Evolutionary conservation across 768 basidiomycete species (phyloP).

Genomic region (Tricholoma terreum): DNA sequence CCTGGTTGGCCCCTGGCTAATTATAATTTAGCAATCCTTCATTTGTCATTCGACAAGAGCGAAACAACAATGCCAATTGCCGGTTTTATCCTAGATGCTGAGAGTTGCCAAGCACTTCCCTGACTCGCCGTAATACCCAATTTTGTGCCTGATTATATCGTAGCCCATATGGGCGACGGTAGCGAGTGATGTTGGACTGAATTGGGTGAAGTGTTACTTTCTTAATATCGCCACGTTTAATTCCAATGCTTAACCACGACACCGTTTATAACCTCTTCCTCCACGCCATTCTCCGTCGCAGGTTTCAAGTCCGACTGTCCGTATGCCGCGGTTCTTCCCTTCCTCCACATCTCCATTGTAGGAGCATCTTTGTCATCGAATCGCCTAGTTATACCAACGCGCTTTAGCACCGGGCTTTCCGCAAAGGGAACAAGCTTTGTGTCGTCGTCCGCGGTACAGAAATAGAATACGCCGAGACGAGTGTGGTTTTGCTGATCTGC

Average conservation of each 20-base stretch:
- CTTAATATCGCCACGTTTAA: too few species aligned
- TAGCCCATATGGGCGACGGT: too few species aligned
- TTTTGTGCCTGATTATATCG: too few species aligned
- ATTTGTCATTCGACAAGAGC: too few species aligned
- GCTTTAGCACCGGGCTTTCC: slow-evolving; percentile 48
- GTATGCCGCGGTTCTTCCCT: slow-evolving; percentile 48
- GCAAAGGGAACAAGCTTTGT: slow-evolving; percentile 25
- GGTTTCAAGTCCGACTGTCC: slow-evolving; percentile 45
- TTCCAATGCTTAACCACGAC: slow-evolving; percentile 51
- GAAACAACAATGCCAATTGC: too few species aligned
- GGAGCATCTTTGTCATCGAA: slow-evolving; percentile 43
- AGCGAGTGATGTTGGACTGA: too few species aligned
- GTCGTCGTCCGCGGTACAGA: slow-evolving; percentile 49
- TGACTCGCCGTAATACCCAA: too few species aligned
- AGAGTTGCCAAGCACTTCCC: too few species aligned
- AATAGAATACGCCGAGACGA: slow-evolving; percentile 55
- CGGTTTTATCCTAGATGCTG: too few species aligned
- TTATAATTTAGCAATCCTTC: too few species aligned
- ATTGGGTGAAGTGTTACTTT: too few species aligned
- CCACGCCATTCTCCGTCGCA: slow-evolving; percentile 39
- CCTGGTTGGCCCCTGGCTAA: too few species aligned
- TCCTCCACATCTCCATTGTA: slow-evolving; percentile 53
- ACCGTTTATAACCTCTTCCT: slow-evolving; percentile 55
- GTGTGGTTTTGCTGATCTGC: slow-evolving; percentile 36
- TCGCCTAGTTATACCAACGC: slow-evolving; percentile 37